Evolutionary conservation across 75 land plant species (phyloP).

Genomic region (Cunninghamia lanceolata): DNA sequence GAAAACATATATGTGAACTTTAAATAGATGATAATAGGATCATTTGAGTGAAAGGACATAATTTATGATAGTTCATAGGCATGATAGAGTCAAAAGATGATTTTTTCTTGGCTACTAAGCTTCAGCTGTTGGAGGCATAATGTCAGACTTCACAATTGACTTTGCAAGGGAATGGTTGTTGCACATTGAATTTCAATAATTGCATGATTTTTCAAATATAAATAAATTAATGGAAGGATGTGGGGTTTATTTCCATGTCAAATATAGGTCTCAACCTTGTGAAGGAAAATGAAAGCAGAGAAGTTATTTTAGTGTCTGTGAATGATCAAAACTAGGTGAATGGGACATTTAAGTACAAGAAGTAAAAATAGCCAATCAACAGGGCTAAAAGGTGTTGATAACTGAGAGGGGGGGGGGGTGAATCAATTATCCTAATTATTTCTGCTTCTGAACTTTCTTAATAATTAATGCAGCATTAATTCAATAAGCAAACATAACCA

Average conservation of each 20-base stretch:
- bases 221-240: not conserved
- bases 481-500: too few species aligned
- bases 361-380: not conserved
- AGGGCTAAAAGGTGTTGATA: not conserved
- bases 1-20: not conserved
- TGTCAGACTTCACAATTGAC: not conserved
- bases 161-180: not conserved
- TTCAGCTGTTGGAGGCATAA: not conserved
- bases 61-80: too few species aligned
- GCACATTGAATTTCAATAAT: not conserved
- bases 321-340: not conserved
- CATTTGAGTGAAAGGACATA: not conserved
- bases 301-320: not conserved
- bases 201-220: not conserved
- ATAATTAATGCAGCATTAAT: too few species aligned
- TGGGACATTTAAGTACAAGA: not conserved
- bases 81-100: too few species aligned
- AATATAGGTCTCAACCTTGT: not conserved
- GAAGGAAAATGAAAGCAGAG: not conserved
- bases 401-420: too few species aligned
- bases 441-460: too few species aligned
- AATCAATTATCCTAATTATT: too few species aligned
- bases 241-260: not conserved
- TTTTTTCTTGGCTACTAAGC: not conserved
- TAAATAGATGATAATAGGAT: not conserved